A percentile compares a stretch with the other conserved stretches of the same genome.
These are phyloP conservation scores for Arachis monticola DNA, from an alignment of 331 rosid genomes.

Conservation along the genomic window DNA sequence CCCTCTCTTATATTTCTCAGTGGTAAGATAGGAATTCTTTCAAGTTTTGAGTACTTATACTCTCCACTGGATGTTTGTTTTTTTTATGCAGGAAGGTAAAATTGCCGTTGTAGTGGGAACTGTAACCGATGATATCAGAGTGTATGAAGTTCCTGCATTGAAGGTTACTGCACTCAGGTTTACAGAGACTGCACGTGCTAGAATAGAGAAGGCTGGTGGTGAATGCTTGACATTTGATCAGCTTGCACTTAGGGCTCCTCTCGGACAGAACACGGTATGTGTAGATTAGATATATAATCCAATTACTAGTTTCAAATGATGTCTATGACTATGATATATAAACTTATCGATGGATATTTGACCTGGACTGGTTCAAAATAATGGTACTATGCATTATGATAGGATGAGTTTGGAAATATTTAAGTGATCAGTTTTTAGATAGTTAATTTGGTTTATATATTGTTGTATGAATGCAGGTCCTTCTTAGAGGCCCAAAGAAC, in stretches of 20 bases:
- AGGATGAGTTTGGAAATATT: not conserved
- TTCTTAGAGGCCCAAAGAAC: conserved; percentile 87
- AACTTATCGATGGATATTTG: not conserved
- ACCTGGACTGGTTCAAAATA: not conserved
- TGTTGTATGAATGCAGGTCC: conserved; percentile 54
- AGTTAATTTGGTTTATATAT: not conserved
- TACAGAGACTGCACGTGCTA: conserved; percentile 85
- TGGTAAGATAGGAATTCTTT: not conserved
- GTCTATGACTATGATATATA: not conserved
- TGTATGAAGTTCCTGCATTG: conserved; percentile 70
- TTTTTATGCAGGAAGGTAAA: conserved; percentile 51
- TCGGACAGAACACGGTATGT: conserved; percentile 78
- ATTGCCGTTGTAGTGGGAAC: conserved; percentile 72
- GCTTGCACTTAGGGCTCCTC: conserved; percentile 75
- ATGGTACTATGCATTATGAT: not conserved
- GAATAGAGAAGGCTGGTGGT: conserved; percentile 92
- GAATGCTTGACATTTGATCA: conserved; percentile 87
- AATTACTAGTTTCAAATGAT: not conserved
- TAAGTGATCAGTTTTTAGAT: not conserved
- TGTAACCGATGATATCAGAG: conserved; percentile 77
- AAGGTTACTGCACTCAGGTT: conserved; percentile 77
- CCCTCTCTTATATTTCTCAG: not conserved
- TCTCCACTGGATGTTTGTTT: not conserved
- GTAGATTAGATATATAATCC: not conserved
- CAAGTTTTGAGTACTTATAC: not conserved